Evolutionary conservation across 164 flowering plant species (phyloP).

Genomic region (Cinnamomum micranthum): DNA sequence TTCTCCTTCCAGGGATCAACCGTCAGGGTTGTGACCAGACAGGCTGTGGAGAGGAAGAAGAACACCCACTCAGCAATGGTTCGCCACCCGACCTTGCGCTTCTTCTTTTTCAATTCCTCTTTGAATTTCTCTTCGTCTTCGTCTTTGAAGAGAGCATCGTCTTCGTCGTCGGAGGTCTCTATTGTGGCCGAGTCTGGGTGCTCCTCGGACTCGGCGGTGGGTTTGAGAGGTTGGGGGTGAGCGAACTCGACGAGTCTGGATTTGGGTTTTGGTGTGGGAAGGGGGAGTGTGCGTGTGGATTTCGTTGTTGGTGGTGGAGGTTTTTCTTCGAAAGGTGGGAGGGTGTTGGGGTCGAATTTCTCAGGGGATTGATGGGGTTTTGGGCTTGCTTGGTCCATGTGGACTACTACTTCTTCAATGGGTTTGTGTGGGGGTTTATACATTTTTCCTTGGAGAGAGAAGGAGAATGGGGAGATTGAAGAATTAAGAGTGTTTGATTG

Average conservation of each 20-base stretch:
- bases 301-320: background rate
- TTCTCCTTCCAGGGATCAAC: slow-evolving; percentile 1
- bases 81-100: slow-evolving; percentile 16
- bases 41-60: slow-evolving; percentile 19
- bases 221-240: slow-evolving; percentile 1
- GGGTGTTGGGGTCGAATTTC: background rate
- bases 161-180: background rate
- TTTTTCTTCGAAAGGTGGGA: background rate
- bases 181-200: slow-evolving; percentile 6
- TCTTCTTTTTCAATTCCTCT: slow-evolving; percentile 5
- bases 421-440: too few species aligned
- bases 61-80: slow-evolving; percentile 19
- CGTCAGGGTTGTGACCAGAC: slow-evolving; percentile 24
- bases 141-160: background rate
- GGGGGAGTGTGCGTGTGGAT: slow-evolving; percentile 17
- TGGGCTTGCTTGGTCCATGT: background rate
- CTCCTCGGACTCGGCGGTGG: background rate
- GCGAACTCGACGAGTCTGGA: slow-evolving; percentile 27
- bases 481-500: too few species aligned
- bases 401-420: background rate
- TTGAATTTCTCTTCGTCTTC: background rate
- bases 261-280: slow-evolving; percentile 35
- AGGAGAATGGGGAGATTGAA: background rate
- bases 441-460: background rate
- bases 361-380: slow-evolving; percentile 3